These are phyloP conservation scores for Ustilago curta DNA, from an alignment of 1,284 basidiomycete species.

Conservation along the genomic window DNA sequence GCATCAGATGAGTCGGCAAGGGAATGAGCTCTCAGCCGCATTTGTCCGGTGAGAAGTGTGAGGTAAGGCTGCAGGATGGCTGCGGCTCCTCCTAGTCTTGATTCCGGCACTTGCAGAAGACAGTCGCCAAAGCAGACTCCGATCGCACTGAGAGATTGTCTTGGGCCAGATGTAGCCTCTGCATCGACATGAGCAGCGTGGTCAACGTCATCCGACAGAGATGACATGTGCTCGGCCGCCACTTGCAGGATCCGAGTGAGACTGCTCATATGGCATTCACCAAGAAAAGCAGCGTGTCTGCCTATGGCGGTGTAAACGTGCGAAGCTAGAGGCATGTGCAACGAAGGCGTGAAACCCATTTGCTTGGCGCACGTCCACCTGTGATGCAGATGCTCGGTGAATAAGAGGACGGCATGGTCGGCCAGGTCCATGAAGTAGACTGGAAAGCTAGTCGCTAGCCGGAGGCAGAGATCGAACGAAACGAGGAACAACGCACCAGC, in stretches of 20 bases:
- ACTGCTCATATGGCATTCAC: constrained; percentile 12
- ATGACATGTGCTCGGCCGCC: constrained; percentile 29
- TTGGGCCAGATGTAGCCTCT: background rate
- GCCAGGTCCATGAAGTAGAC: constrained; percentile 29
- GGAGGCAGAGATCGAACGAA: constrained; percentile 29
- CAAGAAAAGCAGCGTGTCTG: constrained; percentile 18
- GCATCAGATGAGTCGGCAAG: background rate
- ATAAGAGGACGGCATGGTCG: constrained; percentile 27
- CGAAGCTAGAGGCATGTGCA: constrained; percentile 18
- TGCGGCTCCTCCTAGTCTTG: constrained; percentile 9
- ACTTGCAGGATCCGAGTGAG: constrained; percentile 21
- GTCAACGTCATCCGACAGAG: constrained; percentile 19
- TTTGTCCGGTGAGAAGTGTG: constrained; percentile 22
- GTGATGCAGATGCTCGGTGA: constrained; percentile 36
- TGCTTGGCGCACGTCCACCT: constrained; percentile 42
- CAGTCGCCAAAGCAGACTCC: constrained; percentile 19
- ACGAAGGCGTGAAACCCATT: constrained; percentile 2
- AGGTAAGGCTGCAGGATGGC: constrained; percentile 24
- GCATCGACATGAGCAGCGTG: constrained; percentile 5
- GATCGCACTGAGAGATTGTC: constrained; percentile 4
- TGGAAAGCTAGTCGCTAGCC: constrained; percentile 22
- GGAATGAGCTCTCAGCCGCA: background rate
- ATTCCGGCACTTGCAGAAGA: constrained; percentile 1
- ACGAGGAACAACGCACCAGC: constrained; percentile 31
- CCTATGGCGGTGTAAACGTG: constrained; percentile 19